A percentile compares a stretch with the other conserved stretches of the same genome.
These are phyloP conservation scores for Paramecium sexaurelia DNA, from an alignment of 73 alveolate genomes.

Conservation along the genomic window DNA sequence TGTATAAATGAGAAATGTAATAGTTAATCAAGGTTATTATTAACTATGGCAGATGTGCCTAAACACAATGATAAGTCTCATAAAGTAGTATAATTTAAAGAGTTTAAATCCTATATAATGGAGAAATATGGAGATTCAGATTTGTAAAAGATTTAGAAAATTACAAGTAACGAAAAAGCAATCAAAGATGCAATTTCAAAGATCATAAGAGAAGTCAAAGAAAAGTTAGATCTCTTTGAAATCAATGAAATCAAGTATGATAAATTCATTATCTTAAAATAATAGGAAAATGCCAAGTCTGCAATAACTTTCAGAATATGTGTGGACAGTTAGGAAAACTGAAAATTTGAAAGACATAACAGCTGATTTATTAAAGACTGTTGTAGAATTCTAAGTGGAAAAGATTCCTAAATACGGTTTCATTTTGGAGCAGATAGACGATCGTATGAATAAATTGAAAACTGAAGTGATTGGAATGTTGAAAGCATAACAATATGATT, in stretches of 20 bases:
- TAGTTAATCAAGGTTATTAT: background rate
- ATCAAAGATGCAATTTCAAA: constrained; percentile 1
- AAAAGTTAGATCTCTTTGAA: background rate
- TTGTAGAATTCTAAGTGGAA: constrained; percentile 26
- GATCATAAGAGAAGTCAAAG: background rate
- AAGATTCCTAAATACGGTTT: constrained; percentile 15
- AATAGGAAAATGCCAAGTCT: constrained; percentile 28
- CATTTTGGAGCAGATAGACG: background rate
- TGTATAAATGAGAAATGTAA: constrained; percentile 14
- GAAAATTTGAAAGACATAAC: constrained; percentile 34
- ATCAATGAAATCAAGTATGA: background rate
- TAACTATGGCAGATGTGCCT: constrained; percentile 48
- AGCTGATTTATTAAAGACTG: background rate
- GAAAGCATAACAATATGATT: background rate
- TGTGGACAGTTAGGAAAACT: constrained; percentile 21
- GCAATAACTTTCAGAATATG: background rate
- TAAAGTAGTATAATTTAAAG: constrained; percentile 25
- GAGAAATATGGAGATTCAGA: constrained; percentile 32
- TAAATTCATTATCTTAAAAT: background rate
- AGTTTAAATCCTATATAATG: background rate
- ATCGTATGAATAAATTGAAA: constrained; percentile 3
- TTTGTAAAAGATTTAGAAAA: background rate
- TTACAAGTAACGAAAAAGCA: background rate
- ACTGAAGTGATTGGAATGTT: constrained; percentile 4
- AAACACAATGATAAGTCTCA: constrained; percentile 40